Evolutionary conservation across 495 filamentous ascomycete genomes (phyloP).

Genomic region (Hyaloscypha variabilis): DNA sequence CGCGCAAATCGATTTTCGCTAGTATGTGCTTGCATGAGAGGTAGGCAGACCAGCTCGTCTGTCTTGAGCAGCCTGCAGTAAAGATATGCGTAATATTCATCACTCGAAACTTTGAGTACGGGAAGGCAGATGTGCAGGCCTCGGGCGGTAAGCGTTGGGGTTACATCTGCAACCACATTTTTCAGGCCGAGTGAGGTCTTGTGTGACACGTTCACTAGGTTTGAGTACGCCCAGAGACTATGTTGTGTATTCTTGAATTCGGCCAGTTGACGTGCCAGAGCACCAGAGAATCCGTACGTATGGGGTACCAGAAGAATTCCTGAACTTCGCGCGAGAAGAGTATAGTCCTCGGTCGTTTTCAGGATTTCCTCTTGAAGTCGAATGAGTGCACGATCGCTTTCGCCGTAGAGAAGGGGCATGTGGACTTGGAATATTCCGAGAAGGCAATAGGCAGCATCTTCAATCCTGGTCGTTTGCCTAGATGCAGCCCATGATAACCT

Average conservation of each 20-base stretch:
- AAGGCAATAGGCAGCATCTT: constrained; percentile 9
- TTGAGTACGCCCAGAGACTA: background rate
- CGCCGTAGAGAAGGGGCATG: constrained; percentile 11
- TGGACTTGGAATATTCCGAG: constrained; percentile 9
- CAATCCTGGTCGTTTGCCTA: background rate
- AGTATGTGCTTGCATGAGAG: background rate
- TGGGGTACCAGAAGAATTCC: too few species aligned
- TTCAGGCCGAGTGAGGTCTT: too few species aligned
- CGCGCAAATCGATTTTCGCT: background rate
- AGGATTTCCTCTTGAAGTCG: constrained; percentile 8
- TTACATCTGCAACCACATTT: background rate
- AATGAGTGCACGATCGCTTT: constrained; percentile 1
- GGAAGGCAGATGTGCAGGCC: background rate
- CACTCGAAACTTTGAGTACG: background rate
- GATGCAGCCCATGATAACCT: constrained; percentile 3
- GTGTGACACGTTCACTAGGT: background rate
- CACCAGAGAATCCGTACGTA: too few species aligned
- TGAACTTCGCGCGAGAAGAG: constrained; percentile 7
- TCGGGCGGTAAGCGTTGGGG: background rate
- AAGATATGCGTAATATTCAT: background rate
- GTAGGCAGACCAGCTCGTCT: background rate
- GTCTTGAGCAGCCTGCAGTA: background rate
- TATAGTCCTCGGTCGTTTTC: background rate
- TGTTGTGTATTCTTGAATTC: background rate
- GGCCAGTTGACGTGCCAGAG: background rate